These are phyloP conservation scores for Thyridium curvatum DNA, from an alignment of 2,329 filamentous ascomycete genomes.

Conservation along the genomic window DNA sequence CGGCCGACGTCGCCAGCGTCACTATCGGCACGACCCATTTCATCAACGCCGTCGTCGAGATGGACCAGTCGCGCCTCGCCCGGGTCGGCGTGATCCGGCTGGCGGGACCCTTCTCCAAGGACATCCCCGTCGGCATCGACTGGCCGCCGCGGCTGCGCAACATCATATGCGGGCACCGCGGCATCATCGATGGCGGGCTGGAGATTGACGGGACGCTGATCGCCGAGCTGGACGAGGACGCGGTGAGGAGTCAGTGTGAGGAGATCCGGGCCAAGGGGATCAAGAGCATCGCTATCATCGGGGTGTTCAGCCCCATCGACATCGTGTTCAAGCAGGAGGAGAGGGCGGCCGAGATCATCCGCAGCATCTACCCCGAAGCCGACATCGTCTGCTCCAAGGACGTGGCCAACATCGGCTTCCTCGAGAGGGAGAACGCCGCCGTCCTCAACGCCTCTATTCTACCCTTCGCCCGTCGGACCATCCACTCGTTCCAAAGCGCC, in stretches of 20 bases:
- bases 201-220: constrained; percentile 45
- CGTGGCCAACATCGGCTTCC: constrained; percentile 46
- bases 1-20: constrained; percentile 35
- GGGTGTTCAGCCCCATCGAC: constrained; percentile 49
- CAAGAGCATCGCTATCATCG: constrained; percentile 38
- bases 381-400: constrained; percentile 45
- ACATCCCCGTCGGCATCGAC: constrained; percentile 44
- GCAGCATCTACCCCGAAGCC: constrained; percentile 27
- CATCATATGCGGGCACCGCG: constrained; percentile 38
- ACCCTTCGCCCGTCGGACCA: constrained; percentile 49
- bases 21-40: constrained; percentile 53
- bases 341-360: constrained; percentile 34
- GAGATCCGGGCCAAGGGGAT: constrained; percentile 35
- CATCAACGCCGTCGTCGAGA: constrained; percentile 51
- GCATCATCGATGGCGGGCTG: constrained; percentile 40
- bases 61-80: constrained; percentile 39
- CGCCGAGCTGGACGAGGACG: constrained; percentile 32
- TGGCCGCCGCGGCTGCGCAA: constrained; percentile 43
- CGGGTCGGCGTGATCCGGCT: constrained; percentile 48
- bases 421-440: constrained; percentile 59
- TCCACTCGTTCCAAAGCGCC: constrained; percentile 47
- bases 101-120: constrained; percentile 45
- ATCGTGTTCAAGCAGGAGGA: constrained; percentile 41
- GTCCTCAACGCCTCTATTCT: constrained; percentile 59
- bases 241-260: constrained; percentile 31